phyloP scores from a whole-genome alignment of 805 yeast species.

The Saturnispora mendoncae region DNA sequence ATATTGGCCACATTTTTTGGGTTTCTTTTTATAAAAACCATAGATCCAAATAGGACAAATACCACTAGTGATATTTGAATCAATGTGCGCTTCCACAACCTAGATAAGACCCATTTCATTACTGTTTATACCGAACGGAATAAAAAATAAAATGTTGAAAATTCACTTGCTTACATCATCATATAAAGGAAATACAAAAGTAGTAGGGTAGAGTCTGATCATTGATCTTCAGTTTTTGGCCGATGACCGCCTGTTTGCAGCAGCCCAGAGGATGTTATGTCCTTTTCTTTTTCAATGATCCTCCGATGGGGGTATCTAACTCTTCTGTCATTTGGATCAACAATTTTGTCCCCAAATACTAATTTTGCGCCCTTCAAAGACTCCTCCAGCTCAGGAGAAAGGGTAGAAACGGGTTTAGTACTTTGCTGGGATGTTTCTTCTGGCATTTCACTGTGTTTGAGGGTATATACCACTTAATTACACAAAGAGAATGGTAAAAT shows the following conservation, averaged over 20 bases:
- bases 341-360: conserved; percentile 13
- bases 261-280: conserved; percentile 1
- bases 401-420: neutral
- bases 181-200: too few relatives aligned
- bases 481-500: neutral
- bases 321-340: conserved; percentile 14
- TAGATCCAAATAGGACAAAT: conserved; percentile 1
- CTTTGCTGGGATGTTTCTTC: neutral
- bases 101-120: conserved; percentile 5
- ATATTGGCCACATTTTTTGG: conserved; percentile 4
- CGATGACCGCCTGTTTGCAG: conserved; percentile 9
- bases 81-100: conserved; percentile 7
- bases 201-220: too few relatives aligned
- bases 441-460: neutral
- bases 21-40: neutral
- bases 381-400: neutral
- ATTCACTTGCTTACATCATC: too few relatives aligned
- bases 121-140: too few relatives aligned
- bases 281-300: neutral
- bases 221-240: too few relatives aligned
- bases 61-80: conserved; percentile 1
- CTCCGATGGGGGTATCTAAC: conserved; percentile 11
- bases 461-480: too few relatives aligned
- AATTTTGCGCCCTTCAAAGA: conserved; percentile 11
- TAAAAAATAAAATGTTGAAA: too few relatives aligned